Percentiles rank a stretch among this genome's conserved stretches.
Evolutionary conservation across 1,139 yeast species (phyloP).

Genomic region (Pneumocystis wakefieldiae): DNA sequence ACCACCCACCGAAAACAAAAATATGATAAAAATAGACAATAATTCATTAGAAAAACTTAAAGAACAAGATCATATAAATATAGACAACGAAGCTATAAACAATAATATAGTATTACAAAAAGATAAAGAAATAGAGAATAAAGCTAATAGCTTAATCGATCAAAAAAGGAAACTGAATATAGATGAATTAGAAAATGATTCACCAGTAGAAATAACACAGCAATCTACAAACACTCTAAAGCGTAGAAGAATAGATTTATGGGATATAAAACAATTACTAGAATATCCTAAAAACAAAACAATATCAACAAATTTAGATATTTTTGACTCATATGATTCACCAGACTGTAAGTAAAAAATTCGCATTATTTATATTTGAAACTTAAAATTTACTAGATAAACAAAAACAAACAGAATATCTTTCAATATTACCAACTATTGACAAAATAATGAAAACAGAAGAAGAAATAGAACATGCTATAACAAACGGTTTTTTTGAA

Average conservation of each 20-base stretch:
- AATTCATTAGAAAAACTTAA: neutral
- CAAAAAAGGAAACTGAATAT: neutral
- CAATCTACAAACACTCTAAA: neutral
- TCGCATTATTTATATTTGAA: neutral
- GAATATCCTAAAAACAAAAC: neutral
- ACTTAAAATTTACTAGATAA: neutral
- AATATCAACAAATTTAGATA: neutral
- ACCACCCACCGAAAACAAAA: neutral
- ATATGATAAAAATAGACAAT: neutral
- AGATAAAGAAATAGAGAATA: neutral
- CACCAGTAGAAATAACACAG: neutral
- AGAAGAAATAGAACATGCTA: neutral
- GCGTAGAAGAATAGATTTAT: neutral
- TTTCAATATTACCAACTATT: conserved; percentile 1
- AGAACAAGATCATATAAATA: neutral
- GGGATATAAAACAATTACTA: neutral
- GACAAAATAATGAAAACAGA: neutral
- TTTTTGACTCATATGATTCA: neutral
- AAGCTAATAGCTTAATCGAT: neutral
- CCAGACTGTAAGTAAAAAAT: neutral
- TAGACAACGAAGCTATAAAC: neutral
- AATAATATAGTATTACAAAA: neutral
- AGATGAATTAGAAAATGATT: neutral
- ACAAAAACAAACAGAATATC: neutral
- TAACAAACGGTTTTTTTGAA: neutral